Evolutionary conservation across 2,329 filamentous ascomycete species (phyloP).

Genomic region (Sporothrix schenckii): DNA sequence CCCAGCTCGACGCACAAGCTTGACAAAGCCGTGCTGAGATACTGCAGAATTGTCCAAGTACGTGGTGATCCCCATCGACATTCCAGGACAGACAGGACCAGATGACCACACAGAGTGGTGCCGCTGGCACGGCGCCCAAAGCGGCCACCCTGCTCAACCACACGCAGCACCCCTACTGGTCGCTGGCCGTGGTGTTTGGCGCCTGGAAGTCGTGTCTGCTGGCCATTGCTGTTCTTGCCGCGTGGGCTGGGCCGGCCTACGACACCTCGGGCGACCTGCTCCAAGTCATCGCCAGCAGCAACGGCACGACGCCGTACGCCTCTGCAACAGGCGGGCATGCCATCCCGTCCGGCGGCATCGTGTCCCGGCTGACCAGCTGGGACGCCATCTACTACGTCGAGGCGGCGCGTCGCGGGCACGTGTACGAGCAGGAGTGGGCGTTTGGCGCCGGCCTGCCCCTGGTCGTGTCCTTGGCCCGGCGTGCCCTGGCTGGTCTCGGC

Average conservation of each 20-base stretch:
- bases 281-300: constrained; percentile 41
- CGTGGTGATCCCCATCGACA: not conserved
- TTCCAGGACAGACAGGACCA: constrained; percentile 5
- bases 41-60: not conserved
- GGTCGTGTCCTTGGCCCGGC: constrained; percentile 46
- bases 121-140: not conserved
- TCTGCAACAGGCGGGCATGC: constrained; percentile 33
- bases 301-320: constrained; percentile 37
- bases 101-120: not conserved
- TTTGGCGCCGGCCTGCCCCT: constrained; percentile 62
- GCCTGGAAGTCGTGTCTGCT: constrained; percentile 70
- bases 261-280: constrained; percentile 69
- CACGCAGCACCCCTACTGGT: constrained; percentile 28
- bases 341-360: constrained; percentile 42
- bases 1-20: not conserved
- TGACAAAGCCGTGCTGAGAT: not conserved
- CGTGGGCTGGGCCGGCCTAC: constrained; percentile 63
- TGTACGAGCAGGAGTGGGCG: constrained; percentile 84
- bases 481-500: not conserved
- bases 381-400: constrained; percentile 78
- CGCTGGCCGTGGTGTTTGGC: constrained; percentile 49
- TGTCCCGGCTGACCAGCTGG: constrained; percentile 70
- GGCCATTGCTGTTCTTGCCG: constrained; percentile 57
- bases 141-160: not conserved
- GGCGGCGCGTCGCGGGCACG: constrained; percentile 63